Evolutionary conservation across 768 basidiomycete species (phyloP).

Genomic region (Tremella mesenterica): DNA sequence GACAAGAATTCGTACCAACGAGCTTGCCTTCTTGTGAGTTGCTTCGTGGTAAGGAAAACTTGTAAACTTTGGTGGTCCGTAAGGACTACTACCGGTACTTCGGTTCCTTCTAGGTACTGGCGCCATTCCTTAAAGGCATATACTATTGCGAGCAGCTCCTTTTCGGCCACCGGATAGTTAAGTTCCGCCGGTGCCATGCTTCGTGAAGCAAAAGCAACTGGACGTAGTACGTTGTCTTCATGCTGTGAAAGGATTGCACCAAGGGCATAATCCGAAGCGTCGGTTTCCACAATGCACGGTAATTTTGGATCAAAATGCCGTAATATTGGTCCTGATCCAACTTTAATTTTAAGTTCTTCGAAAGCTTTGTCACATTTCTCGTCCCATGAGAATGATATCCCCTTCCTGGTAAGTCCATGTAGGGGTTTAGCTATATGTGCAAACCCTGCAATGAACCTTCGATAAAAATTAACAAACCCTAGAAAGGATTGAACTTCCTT

Average conservation of each 20-base stretch:
- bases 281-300: conserved; percentile 14
- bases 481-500: conserved; percentile 48
- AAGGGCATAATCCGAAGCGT: conserved; percentile 37
- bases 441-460: conserved; percentile 46
- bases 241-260: conserved; percentile 39
- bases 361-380: neutral
- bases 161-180: conserved; percentile 52
- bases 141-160: conserved; percentile 49
- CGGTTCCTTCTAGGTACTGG: conserved; percentile 2
- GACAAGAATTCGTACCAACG: conserved; percentile 44
- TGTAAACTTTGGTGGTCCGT: conserved; percentile 11
- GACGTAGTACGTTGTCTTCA: conserved; percentile 9
- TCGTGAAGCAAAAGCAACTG: conserved; percentile 45
- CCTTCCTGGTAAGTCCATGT: conserved; percentile 20
- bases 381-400: conserved; percentile 3
- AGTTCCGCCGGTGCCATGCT: conserved; percentile 38
- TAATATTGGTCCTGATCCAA: conserved; percentile 15
- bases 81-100: neutral
- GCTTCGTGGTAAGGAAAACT: conserved; percentile 30
- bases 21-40: conserved; percentile 48
- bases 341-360: conserved; percentile 15
- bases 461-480: conserved; percentile 50
- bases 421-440: conserved; percentile 40
- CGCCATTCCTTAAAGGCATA: neutral
- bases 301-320: conserved; percentile 5